Percentiles rank a stretch among this genome's conserved stretches.
These are phyloP conservation scores for Barnettozyma hawaiiensis DNA, from an alignment of 1,139 yeast species.

Conservation along the genomic window DNA sequence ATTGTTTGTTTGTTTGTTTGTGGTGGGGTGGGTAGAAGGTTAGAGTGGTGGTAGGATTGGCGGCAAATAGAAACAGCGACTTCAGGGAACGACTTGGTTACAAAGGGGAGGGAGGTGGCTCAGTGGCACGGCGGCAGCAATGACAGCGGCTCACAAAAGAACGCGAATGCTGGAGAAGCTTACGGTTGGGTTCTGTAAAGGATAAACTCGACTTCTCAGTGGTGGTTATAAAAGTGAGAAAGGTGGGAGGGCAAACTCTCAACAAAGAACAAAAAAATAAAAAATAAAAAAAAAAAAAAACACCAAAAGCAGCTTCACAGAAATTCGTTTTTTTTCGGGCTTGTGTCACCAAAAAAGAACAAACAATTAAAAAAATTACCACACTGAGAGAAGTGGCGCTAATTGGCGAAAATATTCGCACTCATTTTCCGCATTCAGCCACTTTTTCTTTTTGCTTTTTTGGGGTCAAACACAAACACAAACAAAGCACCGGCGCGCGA, in stretches of 20 bases:
- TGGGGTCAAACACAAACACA: too few relatives aligned
- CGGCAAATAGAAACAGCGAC: background rate
- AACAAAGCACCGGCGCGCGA: too few relatives aligned
- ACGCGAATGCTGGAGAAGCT: background rate
- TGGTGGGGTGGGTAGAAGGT: background rate
- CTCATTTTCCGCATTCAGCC: background rate
- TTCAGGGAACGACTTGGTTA: background rate
- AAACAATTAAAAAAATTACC: too few relatives aligned
- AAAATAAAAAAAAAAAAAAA: background rate
- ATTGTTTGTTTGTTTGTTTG: background rate
- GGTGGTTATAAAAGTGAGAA: background rate
- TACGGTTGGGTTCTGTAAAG: background rate
- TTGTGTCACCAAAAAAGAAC: too few relatives aligned
- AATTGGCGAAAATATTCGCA: background rate
- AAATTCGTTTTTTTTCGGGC: too few relatives aligned
- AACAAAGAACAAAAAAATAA: background rate
- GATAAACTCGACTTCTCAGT: background rate
- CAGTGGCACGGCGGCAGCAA: constrained; percentile 1
- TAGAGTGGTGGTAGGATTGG: background rate
- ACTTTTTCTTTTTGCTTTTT: too few relatives aligned
- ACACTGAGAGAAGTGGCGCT: too few relatives aligned
- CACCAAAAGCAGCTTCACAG: too few relatives aligned
- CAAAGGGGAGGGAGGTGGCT: background rate
- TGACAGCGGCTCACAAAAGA: constrained; percentile 1
- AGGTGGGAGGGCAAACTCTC: background rate